Conservation (phyloP, 176 grass and related monocot genomes). For the Oryza punctata region DNA sequence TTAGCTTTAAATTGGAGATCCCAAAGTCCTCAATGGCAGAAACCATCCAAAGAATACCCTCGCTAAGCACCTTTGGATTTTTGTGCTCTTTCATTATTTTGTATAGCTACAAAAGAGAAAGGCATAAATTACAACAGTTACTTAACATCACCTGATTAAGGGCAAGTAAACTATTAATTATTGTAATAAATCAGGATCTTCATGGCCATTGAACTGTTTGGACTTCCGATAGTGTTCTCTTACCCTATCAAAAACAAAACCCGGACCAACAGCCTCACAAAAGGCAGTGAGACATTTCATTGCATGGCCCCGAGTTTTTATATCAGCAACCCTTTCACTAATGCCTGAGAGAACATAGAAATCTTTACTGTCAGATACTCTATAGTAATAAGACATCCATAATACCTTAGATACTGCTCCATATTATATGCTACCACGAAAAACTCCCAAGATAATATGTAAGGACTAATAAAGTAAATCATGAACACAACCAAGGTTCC, state of each 20-base stretch:
- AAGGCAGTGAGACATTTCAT: constrained; percentile 97
- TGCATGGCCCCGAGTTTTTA: constrained; percentile 85
- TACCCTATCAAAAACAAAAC: constrained; percentile 98
- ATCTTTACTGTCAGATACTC: background rate
- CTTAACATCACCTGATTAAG: background rate
- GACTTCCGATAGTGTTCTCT: constrained; percentile 3
- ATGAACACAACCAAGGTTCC: background rate
- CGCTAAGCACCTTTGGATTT: constrained; percentile 96
- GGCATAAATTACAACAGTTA: constrained; percentile 31
- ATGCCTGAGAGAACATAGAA: constrained; percentile 55
- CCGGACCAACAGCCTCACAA: constrained; percentile 91
- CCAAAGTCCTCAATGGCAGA: constrained; percentile 97
- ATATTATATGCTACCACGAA: background rate
- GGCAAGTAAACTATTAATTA: background rate
- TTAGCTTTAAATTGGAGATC: constrained; percentile 85
- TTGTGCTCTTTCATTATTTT: constrained; percentile 99
- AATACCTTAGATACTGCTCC: constrained; percentile 5
- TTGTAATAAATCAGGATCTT: background rate
- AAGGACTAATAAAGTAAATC: background rate
- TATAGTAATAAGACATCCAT: constrained; percentile 12
- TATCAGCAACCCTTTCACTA: constrained; percentile 98
- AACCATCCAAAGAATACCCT: constrained; percentile 97
- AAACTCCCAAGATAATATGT: background rate
- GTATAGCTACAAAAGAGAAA: constrained; percentile 66
- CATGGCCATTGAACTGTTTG: background rate